These are phyloP conservation scores for Arthrobotrys iridis DNA, from an alignment of 2,329 filamentous ascomycete species.

Conservation along the genomic window DNA sequence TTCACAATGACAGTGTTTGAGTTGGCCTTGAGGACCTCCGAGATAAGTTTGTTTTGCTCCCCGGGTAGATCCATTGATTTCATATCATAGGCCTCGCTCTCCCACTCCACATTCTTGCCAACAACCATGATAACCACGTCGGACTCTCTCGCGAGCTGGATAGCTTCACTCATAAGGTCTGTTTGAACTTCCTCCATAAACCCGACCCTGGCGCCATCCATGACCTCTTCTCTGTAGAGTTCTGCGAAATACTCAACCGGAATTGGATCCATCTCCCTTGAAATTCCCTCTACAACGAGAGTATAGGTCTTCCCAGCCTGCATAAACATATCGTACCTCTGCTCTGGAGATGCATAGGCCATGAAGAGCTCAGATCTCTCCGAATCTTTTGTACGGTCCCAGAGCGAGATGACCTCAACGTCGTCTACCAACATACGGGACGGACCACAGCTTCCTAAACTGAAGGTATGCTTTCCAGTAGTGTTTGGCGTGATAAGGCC, in stretches of 20 bases:
- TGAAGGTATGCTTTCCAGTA: constrained; percentile 59
- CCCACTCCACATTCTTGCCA: constrained; percentile 71
- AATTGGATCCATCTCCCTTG: constrained; percentile 58
- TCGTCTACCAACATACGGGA: constrained; percentile 58
- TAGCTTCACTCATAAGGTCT: constrained; percentile 67
- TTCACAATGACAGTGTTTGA: constrained; percentile 77
- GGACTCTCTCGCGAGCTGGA: constrained; percentile 73
- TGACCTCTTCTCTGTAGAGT: constrained; percentile 59
- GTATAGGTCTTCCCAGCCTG: constrained; percentile 57
- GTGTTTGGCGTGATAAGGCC: constrained; percentile 58
- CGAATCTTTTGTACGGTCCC: constrained; percentile 58
- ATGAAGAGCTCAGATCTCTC: constrained; percentile 59
- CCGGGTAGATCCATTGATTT: constrained; percentile 69
- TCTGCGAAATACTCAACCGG: constrained; percentile 58
- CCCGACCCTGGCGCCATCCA: constrained; percentile 59
- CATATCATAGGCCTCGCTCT: constrained; percentile 63
- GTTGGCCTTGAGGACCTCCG: constrained; percentile 73
- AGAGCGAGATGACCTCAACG: constrained; percentile 58
- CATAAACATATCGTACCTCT: constrained; percentile 58
- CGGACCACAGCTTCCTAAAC: constrained; percentile 59
- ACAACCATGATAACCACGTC: constrained; percentile 82
- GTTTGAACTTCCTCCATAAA: constrained; percentile 60
- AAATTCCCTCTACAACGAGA: constrained; percentile 58
- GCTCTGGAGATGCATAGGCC: constrained; percentile 59
- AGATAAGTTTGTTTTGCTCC: constrained; percentile 69